These are phyloP conservation scores for Tagetes patula DNA, from an alignment of 129 eudicot genomes.

Conservation along the genomic window DNA sequence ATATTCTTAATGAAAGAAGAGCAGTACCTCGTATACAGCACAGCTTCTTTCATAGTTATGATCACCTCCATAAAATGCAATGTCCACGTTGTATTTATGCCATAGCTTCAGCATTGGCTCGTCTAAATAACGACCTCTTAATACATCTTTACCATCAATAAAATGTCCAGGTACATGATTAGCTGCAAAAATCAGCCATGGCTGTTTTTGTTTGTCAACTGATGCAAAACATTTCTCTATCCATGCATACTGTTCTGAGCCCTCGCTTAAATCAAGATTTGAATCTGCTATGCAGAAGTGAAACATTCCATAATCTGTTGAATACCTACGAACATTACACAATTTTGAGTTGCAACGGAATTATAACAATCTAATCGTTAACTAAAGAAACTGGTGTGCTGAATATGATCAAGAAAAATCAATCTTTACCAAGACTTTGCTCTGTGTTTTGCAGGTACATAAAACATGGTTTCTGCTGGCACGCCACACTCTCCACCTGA, in stretches of 20 bases:
- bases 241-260: constrained; percentile 63
- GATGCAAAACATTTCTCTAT: constrained; percentile 64
- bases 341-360: not conserved
- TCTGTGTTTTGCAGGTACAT: constrained; percentile 68
- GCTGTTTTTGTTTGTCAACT: constrained; percentile 66
- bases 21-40: constrained; percentile 61
- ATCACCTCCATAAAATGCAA: constrained; percentile 66
- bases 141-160: constrained; percentile 52
- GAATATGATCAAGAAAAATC: too few relatives aligned
- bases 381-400: too few relatives aligned
- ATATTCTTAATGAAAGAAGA: not conserved
- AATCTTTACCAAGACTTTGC: constrained; percentile 61
- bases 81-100: constrained; percentile 78
- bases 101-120: constrained; percentile 51
- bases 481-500: constrained; percentile 90
- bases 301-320: constrained; percentile 74
- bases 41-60: constrained; percentile 70
- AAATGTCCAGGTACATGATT: constrained; percentile 71
- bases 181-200: constrained; percentile 72
- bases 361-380: not conserved
- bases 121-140: constrained; percentile 34
- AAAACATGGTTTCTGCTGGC: constrained; percentile 72
- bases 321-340: constrained; percentile 44
- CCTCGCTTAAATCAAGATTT: constrained; percentile 81
- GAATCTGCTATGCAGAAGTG: constrained; percentile 75